Conservation (phyloP, 192 early-diverging fungal species). For the Piromyces finnis region DNA sequence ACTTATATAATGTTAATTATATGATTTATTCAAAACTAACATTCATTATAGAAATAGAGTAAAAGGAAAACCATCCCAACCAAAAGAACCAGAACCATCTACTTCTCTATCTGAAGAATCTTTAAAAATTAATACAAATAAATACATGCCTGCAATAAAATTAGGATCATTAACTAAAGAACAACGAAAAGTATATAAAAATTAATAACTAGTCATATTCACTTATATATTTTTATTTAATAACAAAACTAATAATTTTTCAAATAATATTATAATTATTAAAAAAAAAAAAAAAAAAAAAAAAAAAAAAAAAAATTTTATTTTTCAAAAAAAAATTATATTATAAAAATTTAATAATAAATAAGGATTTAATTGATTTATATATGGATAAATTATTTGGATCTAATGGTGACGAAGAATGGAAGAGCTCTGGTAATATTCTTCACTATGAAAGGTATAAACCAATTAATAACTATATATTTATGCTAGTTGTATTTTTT, state of each 20-base stretch:
- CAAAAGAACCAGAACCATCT: neutral
- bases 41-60: neutral
- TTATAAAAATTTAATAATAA: no score
- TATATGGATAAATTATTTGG: neutral
- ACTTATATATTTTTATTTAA: no score
- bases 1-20: no score
- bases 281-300: no score
- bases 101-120: neutral
- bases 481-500: no score
- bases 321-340: no score
- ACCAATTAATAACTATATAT: neutral
- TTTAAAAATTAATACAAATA: neutral
- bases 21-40: no score
- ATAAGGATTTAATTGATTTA: neutral
- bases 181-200: neutral
- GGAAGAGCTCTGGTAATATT: neutral
- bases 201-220: no score
- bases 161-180: neutral
- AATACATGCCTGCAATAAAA: neutral
- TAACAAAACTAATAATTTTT: no score
- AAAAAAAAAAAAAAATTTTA: no score
- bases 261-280: no score
- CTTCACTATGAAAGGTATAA: neutral
- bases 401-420: neutral
- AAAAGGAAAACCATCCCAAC: neutral